Base-by-base conservation (phyloP, 495 filamentous ascomycete genomes). In the Cladorrhinum samala region DNA sequence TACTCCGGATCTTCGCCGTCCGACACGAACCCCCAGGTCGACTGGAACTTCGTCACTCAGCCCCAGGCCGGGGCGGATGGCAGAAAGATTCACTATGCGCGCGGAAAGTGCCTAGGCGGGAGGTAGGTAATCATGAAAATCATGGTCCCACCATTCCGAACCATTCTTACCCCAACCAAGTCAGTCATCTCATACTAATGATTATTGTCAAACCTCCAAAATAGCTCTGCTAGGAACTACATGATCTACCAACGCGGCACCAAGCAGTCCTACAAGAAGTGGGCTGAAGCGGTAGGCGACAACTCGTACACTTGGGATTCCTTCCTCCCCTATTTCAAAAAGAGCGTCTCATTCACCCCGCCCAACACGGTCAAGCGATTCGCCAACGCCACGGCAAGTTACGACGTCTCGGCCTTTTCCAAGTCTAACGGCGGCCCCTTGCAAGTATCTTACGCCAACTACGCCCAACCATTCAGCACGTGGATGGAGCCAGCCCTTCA, bases 271-370 rank as follows among this genome's bases (percentile, higher is more conserved):
- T 75, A 74, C 55, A 62, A 80, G 11, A 57, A 65, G 54, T 86
- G 82, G 83, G 83, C 82, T 0, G 72, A 80, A 23, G 37, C 46
- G 0, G 80, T 85, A 5, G 73, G 75, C 37, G 83, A 86, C 55
- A 44, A 71, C 1, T 74, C 67, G 48, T 88, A 80, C 55, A 66
- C 64, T 2, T 86, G 69, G 25, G 70, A 79, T 8, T 68, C 75
- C 6, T 50, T 81, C 0, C 65, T 82, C 0, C 78, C 79, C 0
- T 82, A 72, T 54, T 86, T 77, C 52, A 63, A 83, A 53, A 77
- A 76, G 41, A 77, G 72, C 43, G 49, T 72, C 0, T 53, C 70
- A 1, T 81, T 83, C 60, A 82, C 79, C 0, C 65, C 75, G 0
- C 83, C 82, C 0, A 65, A 79, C 25, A 7, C 39, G 17, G 7